A percentile compares a stretch with the other conserved stretches of the same genome.
These are phyloP conservation scores for Ensete ventricosum DNA, from an alignment of 176 grass and related monocot species.

Conservation along the genomic window DNA sequence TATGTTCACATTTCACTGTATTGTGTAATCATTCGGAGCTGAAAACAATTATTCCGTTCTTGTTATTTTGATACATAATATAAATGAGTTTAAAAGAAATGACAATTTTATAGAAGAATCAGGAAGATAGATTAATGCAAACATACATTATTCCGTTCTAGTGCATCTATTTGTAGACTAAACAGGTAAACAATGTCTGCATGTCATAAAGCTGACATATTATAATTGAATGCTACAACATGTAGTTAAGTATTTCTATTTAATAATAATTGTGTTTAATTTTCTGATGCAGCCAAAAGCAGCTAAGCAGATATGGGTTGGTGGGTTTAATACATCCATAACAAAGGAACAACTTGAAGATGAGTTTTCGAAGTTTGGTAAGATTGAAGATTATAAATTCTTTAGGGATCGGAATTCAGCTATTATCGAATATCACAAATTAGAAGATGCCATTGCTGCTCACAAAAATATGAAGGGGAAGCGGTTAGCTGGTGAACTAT, in stretches of 20 bases:
- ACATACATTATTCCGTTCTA: too few relatives aligned
- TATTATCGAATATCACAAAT: constrained; percentile 59
- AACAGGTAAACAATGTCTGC: too few relatives aligned
- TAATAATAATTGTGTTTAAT: constrained; percentile 12
- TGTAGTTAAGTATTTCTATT: background rate
- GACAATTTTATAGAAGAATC: too few relatives aligned
- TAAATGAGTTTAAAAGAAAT: too few relatives aligned
- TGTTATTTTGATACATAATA: too few relatives aligned
- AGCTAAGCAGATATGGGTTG: constrained; percentile 79
- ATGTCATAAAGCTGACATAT: background rate
- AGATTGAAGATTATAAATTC: constrained; percentile 56
- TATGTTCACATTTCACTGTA: too few relatives aligned
- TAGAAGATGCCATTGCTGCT: constrained; percentile 86
- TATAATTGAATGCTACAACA: background rate
- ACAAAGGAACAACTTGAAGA: constrained; percentile 60
- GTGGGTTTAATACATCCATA: constrained; percentile 54
- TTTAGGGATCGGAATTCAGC: constrained; percentile 57
- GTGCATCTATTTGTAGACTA: too few relatives aligned
- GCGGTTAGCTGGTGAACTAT: constrained; percentile 49
- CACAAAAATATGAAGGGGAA: constrained; percentile 71
- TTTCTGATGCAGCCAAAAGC: constrained; percentile 51
- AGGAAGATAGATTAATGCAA: too few relatives aligned
- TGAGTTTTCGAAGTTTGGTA: constrained; percentile 71
- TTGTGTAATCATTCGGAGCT: too few relatives aligned
- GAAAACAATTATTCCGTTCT: too few relatives aligned